Conservation (phyloP, 257 asterid genomes). For the Thymus quinquecostatus region DNA sequence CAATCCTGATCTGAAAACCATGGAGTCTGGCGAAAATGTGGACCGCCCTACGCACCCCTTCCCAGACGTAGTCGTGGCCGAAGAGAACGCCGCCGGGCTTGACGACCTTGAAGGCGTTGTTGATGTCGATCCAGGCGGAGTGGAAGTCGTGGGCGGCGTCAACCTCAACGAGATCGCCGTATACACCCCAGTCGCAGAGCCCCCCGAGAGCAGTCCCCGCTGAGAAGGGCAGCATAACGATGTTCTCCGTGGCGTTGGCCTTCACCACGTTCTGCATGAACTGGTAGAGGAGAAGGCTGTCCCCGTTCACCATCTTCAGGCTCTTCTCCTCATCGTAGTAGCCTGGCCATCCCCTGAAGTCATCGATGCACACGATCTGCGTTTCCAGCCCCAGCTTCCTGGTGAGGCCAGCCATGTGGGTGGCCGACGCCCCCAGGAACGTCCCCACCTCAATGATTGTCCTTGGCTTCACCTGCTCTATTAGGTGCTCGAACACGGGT, state of each 20-base stretch:
- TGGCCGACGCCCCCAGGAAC: slow-evolving; percentile 70
- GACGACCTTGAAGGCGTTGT: slow-evolving; percentile 55
- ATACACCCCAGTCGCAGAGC: slow-evolving; percentile 74
- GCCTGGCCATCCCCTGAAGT: slow-evolving; percentile 81
- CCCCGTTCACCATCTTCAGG: slow-evolving; percentile 61
- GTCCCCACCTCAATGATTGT: slow-evolving; percentile 67
- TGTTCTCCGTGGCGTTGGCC: slow-evolving; percentile 42
- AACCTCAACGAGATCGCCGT: slow-evolving; percentile 62
- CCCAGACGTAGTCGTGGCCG: slow-evolving; percentile 60
- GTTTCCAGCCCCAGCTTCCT: slow-evolving; percentile 46
- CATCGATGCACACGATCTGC: slow-evolving; percentile 66
- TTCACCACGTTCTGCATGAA: slow-evolving; percentile 66
- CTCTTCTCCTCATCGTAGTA: slow-evolving; percentile 53
- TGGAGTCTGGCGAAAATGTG: slow-evolving; percentile 52
- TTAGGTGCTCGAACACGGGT: slow-evolving; percentile 61
- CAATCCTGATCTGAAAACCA: slow-evolving; percentile 41
- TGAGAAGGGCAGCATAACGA: slow-evolving; percentile 56
- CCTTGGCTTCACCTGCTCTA: slow-evolving; percentile 48
- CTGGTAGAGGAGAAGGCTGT: slow-evolving; percentile 55
- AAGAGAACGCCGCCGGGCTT: slow-evolving; percentile 60
- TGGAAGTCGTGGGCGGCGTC: slow-evolving; percentile 78
- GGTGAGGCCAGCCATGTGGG: slow-evolving; percentile 57
- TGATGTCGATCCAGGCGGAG: slow-evolving; percentile 73
- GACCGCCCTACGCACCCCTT: slow-evolving; percentile 61
- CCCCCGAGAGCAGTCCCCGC: slow-evolving; percentile 57